A percentile compares a stretch with the other conserved stretches of the same genome.
These are phyloP conservation scores for Aspergillus taichungensis DNA, from an alignment of 495 filamentous ascomycete genomes.

Conservation along the genomic window DNA sequence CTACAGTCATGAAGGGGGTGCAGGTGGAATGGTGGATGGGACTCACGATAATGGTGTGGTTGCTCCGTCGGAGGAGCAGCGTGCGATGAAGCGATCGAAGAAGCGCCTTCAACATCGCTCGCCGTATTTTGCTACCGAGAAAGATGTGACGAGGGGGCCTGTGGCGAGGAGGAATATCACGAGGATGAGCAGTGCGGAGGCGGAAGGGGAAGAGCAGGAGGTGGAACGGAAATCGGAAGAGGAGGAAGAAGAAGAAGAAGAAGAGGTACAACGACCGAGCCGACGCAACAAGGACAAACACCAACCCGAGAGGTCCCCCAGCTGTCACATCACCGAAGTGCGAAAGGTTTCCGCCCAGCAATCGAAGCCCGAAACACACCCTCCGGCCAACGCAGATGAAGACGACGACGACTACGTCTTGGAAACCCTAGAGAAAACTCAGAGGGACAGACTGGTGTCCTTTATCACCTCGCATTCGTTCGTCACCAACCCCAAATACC, in stretches of 20 bases:
- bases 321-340: too few species aligned
- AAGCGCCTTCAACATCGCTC: background rate
- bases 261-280: background rate
- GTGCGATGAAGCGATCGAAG: background rate
- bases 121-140: conserved; percentile 1
- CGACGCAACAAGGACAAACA: too few species aligned
- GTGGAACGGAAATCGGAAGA: background rate
- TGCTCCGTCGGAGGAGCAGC: background rate
- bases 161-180: background rate
- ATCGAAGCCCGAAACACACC: too few species aligned
- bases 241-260: background rate
- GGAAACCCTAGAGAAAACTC: too few species aligned
- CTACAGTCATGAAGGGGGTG: conserved; percentile 1
- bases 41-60: background rate
- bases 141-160: background rate
- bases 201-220: background rate
- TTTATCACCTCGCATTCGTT: too few species aligned
- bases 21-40: conserved; percentile 1
- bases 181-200: background rate
- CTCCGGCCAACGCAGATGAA: too few species aligned
- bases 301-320: too few species aligned
- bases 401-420: too few species aligned
- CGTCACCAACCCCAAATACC: too few species aligned
- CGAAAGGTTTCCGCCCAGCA: too few species aligned
- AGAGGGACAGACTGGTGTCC: too few species aligned